Conservation (phyloP, 768 basidiomycete species). For the Boletus rufocinnamomeus region DNA sequence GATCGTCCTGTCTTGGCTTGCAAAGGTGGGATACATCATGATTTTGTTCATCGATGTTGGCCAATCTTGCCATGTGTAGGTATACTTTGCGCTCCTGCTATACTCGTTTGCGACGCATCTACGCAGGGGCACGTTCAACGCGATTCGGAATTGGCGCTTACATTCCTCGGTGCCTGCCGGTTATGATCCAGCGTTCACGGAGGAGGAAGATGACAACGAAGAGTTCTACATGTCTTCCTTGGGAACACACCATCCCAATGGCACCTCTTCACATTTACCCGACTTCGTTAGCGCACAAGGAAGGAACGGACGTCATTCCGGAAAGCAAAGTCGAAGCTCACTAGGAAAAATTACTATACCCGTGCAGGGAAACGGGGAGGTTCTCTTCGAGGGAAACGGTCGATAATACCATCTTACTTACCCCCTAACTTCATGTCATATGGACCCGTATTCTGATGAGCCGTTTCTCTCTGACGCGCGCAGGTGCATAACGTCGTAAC, state of each 20-base stretch:
- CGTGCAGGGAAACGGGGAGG: constrained; percentile 49
- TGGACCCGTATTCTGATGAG: constrained; percentile 10
- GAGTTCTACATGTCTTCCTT: constrained; percentile 70
- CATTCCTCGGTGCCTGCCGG: constrained; percentile 22
- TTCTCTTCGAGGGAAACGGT: constrained; percentile 68
- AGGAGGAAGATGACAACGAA: constrained; percentile 65
- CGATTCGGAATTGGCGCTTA: constrained; percentile 53
- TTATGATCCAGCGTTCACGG: constrained; percentile 36
- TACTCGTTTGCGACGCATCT: constrained; percentile 95
- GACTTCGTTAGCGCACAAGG: constrained; percentile 64
- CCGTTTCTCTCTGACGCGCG: neutral
- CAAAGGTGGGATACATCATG: constrained; percentile 63
- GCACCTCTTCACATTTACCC: constrained; percentile 55
- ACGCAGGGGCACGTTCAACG: constrained; percentile 86
- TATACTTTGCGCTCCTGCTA: constrained; percentile 87
- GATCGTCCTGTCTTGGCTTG: constrained; percentile 80
- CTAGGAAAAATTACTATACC: constrained; percentile 35
- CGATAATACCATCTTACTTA: constrained; percentile 31
- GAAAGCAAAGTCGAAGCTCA: constrained; percentile 28
- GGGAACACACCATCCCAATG: constrained; percentile 44
- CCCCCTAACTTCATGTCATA: constrained; percentile 17
- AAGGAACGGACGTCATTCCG: constrained; percentile 30
- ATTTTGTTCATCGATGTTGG: neutral
- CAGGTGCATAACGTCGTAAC: neutral
- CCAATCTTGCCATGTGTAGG: constrained; percentile 44